phyloP scores from a whole-genome alignment of 2,329 filamentous ascomycete genomes.

The Fusarium sp. region DNA sequence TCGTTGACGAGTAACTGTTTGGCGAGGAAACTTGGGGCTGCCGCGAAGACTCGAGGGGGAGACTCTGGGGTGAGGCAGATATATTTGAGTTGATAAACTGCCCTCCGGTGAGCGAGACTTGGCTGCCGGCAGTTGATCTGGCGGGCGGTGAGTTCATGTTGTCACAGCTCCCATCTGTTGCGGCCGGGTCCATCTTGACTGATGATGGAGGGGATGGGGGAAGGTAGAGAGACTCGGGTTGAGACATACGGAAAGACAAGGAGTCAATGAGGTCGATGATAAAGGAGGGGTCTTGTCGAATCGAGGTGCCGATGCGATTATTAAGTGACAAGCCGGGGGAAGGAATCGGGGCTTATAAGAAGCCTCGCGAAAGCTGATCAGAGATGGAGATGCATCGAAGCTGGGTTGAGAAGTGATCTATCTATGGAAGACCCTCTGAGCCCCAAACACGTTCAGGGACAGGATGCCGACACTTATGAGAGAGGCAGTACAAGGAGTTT shows the following conservation, averaged over 20 bases:
- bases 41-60: slow-evolving; percentile 33
- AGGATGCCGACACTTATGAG: slow-evolving; percentile 48
- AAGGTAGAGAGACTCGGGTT: slow-evolving; percentile 44
- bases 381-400: slow-evolving; percentile 39
- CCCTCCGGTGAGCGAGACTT: slow-evolving; percentile 33
- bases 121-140: slow-evolving; percentile 41
- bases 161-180: slow-evolving; percentile 43
- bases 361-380: slow-evolving; percentile 33
- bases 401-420: slow-evolving; percentile 42
- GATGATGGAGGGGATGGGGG: slow-evolving; percentile 45
- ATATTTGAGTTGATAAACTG: slow-evolving; percentile 39
- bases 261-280: slow-evolving; percentile 31
- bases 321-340: slow-evolving; percentile 29
- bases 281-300: slow-evolving; percentile 34
- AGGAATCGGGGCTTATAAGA: slow-evolving; percentile 36
- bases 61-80: slow-evolving; percentile 39
- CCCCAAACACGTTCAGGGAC: slow-evolving; percentile 46
- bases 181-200: slow-evolving; percentile 45
- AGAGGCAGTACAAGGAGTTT: slow-evolving; percentile 43
- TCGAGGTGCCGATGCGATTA: slow-evolving; percentile 32
- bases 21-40: slow-evolving; percentile 38
- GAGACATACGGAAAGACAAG: slow-evolving; percentile 46
- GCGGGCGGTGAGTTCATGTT: slow-evolving; percentile 43
- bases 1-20: slow-evolving; percentile 38
- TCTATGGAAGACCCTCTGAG: slow-evolving; percentile 47